Evolutionary conservation across 2,329 filamentous ascomycete genomes (phyloP).

Genomic region (Aquanectria penicillioides): DNA sequence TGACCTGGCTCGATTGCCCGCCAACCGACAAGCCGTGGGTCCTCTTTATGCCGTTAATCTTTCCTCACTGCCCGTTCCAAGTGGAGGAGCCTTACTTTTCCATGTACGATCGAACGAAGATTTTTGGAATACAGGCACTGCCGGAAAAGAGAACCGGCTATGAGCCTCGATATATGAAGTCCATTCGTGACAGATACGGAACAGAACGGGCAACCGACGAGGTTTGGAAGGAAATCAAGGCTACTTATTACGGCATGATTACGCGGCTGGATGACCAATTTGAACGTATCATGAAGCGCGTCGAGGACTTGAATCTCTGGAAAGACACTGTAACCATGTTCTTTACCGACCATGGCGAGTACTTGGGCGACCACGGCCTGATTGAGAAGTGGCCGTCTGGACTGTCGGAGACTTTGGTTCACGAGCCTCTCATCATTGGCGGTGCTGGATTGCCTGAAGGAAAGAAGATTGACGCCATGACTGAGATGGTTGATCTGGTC

Average conservation of each 20-base stretch:
- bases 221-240: constrained; percentile 55
- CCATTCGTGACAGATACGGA: constrained; percentile 50
- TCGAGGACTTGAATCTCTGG: constrained; percentile 49
- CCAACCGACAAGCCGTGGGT: constrained; percentile 54
- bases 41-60: constrained; percentile 54
- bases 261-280: constrained; percentile 57
- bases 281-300: constrained; percentile 48
- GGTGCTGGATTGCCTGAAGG: constrained; percentile 52
- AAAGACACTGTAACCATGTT: constrained; percentile 54
- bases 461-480: constrained; percentile 46
- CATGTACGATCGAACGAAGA: constrained; percentile 52
- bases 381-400: constrained; percentile 61
- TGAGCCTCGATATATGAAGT: constrained; percentile 53
- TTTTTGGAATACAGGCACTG: constrained; percentile 26
- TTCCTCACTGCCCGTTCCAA: constrained; percentile 58
- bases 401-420: constrained; percentile 52
- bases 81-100: constrained; percentile 60
- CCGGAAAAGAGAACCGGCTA: constrained; percentile 50
- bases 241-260: constrained; percentile 60
- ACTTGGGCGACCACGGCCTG: constrained; percentile 57
- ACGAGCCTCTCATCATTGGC: constrained; percentile 56
- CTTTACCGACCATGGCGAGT: constrained; percentile 58
- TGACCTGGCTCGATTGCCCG: constrained; percentile 55
- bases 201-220: constrained; percentile 52
- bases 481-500: constrained; percentile 57